A percentile compares a stretch with the other conserved stretches of the same genome.
These are phyloP conservation scores for Phaseolus lunatus DNA, from an alignment of 306 rosid species.

Conservation along the genomic window DNA sequence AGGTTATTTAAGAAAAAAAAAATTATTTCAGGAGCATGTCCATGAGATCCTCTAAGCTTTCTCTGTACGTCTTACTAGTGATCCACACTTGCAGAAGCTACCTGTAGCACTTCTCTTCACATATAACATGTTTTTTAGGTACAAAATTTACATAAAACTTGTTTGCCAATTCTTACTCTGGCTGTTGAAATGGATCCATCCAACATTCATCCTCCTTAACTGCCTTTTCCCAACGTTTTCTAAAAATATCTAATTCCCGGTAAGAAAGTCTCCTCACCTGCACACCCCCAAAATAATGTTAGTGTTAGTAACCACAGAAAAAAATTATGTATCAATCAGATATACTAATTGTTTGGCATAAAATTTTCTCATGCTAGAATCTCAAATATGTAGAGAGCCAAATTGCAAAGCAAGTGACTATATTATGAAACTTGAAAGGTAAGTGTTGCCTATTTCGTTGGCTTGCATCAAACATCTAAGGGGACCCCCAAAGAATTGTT, in stretches of 20 bases:
- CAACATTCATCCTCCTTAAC: conserved; percentile 55
- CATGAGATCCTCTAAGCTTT: conserved; percentile 25
- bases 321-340: conserved; percentile 7
- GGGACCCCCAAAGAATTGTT: neutral
- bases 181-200: conserved; percentile 53
- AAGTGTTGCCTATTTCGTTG: neutral
- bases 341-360: neutral
- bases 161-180: neutral
- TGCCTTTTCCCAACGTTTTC: conserved; percentile 59
- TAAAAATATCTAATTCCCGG: conserved; percentile 49
- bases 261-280: conserved; percentile 60
- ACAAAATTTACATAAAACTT: conserved; percentile 35
- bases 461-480: neutral
- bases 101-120: conserved; percentile 25
- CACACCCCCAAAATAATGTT: conserved; percentile 22
- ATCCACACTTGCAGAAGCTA: conserved; percentile 3
- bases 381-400: neutral
- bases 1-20: neutral
- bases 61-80: neutral
- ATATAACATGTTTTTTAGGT: conserved; percentile 5
- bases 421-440: neutral
- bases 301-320: conserved; percentile 18
- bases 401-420: neutral
- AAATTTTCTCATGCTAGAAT: conserved; percentile 2
- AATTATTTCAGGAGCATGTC: neutral